These are phyloP conservation scores for Leccinum angustisporum DNA, from an alignment of 1,284 basidiomycete species.

Conservation along the genomic window DNA sequence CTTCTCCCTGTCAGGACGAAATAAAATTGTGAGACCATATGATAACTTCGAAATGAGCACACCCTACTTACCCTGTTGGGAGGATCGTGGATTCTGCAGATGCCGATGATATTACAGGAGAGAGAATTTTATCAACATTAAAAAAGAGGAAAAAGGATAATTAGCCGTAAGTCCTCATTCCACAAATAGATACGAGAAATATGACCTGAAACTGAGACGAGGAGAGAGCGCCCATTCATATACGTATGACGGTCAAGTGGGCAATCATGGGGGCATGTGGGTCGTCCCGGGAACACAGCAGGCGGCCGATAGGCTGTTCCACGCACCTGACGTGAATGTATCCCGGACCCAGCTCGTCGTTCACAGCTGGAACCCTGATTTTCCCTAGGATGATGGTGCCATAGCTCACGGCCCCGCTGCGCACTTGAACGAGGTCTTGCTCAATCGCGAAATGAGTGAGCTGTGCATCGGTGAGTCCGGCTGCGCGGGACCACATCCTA, in stretches of 20 bases:
- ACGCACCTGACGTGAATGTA: conserved; percentile 72
- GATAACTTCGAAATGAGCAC: background rate
- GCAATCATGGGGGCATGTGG: background rate
- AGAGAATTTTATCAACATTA: background rate
- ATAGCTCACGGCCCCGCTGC: conserved; percentile 51
- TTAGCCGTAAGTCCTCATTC: conserved; percentile 11
- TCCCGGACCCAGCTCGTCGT: conserved; percentile 60
- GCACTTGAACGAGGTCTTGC: conserved; percentile 57
- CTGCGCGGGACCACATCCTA: conserved; percentile 67
- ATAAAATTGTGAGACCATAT: conserved; percentile 9
- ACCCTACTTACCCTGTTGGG: conserved; percentile 56
- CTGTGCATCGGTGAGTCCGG: conserved; percentile 49
- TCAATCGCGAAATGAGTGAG: conserved; percentile 54
- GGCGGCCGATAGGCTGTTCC: background rate
- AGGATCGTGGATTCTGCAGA: conserved; percentile 65
- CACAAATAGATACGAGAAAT: conserved; percentile 10
- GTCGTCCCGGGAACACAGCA: background rate
- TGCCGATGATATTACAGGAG: conserved; percentile 6
- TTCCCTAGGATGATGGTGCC: conserved; percentile 76
- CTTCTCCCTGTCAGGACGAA: conserved; percentile 47
- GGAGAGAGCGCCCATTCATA: conserved; percentile 6
- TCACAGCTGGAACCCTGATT: conserved; percentile 65
- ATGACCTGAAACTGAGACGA: conserved; percentile 6
- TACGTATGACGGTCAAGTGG: background rate
- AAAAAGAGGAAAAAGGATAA: conserved; percentile 3